phyloP scores from a whole-genome alignment of 2,329 filamentous ascomycete genomes.

The Colletotrichum sp. region DNA sequence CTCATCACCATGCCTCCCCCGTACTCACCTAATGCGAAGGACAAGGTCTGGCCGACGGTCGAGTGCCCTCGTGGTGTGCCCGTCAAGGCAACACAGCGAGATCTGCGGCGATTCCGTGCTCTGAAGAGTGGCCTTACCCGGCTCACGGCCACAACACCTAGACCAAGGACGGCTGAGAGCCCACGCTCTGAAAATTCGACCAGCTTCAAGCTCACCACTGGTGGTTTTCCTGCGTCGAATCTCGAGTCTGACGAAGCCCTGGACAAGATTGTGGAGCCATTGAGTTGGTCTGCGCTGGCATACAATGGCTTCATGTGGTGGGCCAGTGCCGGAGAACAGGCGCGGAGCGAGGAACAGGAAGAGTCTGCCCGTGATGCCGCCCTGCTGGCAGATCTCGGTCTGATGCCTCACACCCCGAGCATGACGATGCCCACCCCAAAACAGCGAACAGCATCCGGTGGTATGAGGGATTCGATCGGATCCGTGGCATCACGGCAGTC shows the following conservation, averaged over 20 bases:
- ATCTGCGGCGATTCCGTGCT: conserved; percentile 79
- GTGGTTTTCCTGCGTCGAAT: conserved; percentile 4
- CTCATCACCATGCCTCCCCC: conserved; percentile 80
- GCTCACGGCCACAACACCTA: conserved; percentile 32
- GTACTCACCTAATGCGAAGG: conserved; percentile 60
- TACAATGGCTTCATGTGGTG: conserved; percentile 91
- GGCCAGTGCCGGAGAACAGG: conserved; percentile 81
- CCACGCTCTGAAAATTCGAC: conserved; percentile 29
- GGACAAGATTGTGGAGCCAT: conserved; percentile 64
- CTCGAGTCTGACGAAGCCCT: conserved; percentile 52
- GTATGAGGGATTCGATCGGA: conserved; percentile 47
- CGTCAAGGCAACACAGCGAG: conserved; percentile 87
- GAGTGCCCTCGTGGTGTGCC: conserved; percentile 67
- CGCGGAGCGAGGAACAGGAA: conserved; percentile 64
- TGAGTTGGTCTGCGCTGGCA: conserved; percentile 75
- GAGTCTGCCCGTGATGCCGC: conserved; percentile 59
- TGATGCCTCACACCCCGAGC: conserved; percentile 12
- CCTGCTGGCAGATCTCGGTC: conserved; percentile 56
- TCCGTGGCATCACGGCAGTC: conserved; percentile 40
- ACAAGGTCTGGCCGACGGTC: conserved; percentile 77
- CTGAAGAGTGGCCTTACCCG: conserved; percentile 68
- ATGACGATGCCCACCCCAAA: conserved; percentile 31
- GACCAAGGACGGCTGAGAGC: conserved; percentile 23
- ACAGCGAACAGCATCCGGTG: conserved; percentile 31
- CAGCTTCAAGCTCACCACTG: conserved; percentile 21